Evolutionary conservation across 768 basidiomycete species (phyloP).

Genomic region (Boletus subparvulus): DNA sequence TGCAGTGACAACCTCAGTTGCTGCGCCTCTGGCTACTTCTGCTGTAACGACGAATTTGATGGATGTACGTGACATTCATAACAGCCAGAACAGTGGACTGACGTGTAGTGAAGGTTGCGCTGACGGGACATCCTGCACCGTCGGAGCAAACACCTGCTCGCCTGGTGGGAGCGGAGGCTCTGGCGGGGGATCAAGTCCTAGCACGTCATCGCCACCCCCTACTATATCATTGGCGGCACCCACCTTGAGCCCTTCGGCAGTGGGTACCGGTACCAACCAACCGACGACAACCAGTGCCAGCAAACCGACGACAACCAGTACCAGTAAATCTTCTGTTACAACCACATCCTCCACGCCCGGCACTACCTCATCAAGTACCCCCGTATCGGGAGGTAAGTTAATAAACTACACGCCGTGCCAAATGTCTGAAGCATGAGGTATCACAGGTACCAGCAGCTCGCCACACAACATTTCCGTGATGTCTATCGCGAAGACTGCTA

Average conservation of each 20-base stretch:
- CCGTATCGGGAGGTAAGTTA: neutral
- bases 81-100: neutral
- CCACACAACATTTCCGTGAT: conserved; percentile 5
- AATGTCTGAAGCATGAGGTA: neutral
- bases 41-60: conserved; percentile 23
- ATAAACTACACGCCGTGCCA: neutral
- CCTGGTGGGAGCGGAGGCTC: neutral
- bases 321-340: too few species aligned
- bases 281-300: too few species aligned
- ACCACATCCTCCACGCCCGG: too few species aligned
- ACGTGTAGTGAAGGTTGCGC: conserved; percentile 19
- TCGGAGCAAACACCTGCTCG: conserved; percentile 5
- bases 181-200: neutral
- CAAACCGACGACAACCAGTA: too few species aligned
- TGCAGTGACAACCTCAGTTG: neutral
- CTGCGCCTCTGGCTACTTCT: conserved; percentile 12
- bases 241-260: neutral
- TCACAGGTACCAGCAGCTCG: neutral
- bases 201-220: neutral
- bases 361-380: neutral
- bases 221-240: neutral
- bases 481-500: neutral
- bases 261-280: too few species aligned
- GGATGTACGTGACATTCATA: conserved; percentile 17
- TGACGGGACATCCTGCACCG: conserved; percentile 8